Evolutionary conservation across 805 yeast genomes (phyloP).

Genomic region (Kluyveromyces nonfermentans): DNA sequence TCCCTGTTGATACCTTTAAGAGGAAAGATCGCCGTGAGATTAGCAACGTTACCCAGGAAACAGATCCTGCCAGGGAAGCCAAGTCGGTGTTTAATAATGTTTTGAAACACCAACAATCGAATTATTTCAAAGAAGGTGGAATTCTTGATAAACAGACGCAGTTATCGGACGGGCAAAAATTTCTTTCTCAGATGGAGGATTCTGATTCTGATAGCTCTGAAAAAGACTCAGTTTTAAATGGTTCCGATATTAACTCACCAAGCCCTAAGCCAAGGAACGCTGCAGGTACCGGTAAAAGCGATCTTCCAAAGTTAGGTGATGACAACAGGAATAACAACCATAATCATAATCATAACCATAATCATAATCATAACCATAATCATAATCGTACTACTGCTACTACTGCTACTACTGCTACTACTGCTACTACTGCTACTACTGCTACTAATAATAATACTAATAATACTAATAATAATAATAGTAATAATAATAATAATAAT

Average conservation of each 20-base stretch:
- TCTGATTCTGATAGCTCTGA: not conserved
- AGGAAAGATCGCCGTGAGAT: constrained; percentile 6
- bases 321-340: too few species aligned
- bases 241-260: not conserved
- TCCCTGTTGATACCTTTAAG: constrained; percentile 23
- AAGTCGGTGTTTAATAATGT: constrained; percentile 22
- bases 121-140: constrained; percentile 7
- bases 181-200: not conserved
- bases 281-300: not conserved
- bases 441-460: too few species aligned
- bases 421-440: too few species aligned
- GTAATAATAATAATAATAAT: too few species aligned
- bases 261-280: constrained; percentile 1
- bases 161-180: not conserved
- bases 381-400: too few species aligned
- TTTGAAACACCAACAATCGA: constrained; percentile 17
- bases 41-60: constrained; percentile 11
- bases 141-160: not conserved
- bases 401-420: too few species aligned
- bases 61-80: constrained; percentile 24
- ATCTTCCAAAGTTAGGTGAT: too few species aligned
- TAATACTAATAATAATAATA: too few species aligned
- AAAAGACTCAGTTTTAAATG: not conserved
- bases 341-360: too few species aligned
- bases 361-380: too few species aligned